Percentiles rank a stretch among this genome's conserved stretches.
phyloP scores from a whole-genome alignment of 805 yeast species.

The Candida dajiaensis region DNA sequence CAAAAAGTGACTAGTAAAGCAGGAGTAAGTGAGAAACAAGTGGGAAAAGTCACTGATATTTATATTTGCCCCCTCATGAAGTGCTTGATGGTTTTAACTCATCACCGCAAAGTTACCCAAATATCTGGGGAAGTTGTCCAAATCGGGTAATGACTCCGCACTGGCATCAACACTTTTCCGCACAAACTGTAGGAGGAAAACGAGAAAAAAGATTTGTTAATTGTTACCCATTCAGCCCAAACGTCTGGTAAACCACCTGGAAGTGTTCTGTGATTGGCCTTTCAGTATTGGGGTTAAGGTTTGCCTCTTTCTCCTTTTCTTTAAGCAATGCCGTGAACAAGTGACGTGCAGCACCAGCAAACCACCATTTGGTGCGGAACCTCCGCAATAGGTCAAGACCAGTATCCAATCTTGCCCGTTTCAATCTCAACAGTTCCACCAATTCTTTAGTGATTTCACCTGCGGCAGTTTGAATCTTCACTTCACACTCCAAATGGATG shows the following conservation, averaged over 20 bases:
- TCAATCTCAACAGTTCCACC: background rate
- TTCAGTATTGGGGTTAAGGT: background rate
- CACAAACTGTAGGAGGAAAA: too few relatives aligned
- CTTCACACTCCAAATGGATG: constrained; percentile 6
- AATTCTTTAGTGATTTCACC: constrained; percentile 1
- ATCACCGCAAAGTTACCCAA: too few relatives aligned
- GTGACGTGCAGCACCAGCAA: constrained; percentile 7
- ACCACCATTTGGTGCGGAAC: constrained; percentile 6
- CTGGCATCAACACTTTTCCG: background rate
- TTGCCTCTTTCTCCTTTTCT: background rate
- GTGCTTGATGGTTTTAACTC: too few relatives aligned
- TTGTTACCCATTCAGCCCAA: background rate
- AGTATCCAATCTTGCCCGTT: background rate
- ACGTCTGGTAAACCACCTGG: background rate
- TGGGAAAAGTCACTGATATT: too few relatives aligned
- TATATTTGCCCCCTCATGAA: too few relatives aligned
- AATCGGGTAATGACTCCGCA: too few relatives aligned
- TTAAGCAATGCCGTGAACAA: constrained; percentile 1
- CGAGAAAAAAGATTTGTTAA: background rate
- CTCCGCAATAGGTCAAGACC: constrained; percentile 1
- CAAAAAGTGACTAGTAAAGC: too few relatives aligned
- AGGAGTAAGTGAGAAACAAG: too few relatives aligned
- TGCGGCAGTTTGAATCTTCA: background rate
- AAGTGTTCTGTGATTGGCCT: background rate
- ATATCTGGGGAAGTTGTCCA: background rate